Conservation (phyloP, 495 filamentous ascomycete genomes). For the Chaetomium fimeti region DNA sequence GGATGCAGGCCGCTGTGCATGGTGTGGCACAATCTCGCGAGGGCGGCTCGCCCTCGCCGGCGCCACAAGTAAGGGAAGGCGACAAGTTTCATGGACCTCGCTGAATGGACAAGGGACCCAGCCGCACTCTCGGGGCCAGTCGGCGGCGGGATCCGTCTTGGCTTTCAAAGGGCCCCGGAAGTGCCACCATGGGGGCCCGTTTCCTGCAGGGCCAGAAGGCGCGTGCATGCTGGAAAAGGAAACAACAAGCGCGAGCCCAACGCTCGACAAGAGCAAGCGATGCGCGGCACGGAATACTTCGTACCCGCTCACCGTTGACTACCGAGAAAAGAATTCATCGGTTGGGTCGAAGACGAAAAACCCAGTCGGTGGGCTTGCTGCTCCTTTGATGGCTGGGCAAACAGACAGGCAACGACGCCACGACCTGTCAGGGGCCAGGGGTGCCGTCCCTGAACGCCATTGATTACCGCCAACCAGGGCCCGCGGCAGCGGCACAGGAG, state of each 20-base stretch:
- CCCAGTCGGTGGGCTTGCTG: too few species aligned
- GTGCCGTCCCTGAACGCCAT: not conserved
- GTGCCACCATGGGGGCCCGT: too few species aligned
- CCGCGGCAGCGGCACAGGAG: not conserved
- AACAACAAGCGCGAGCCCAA: not conserved
- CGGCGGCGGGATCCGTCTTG: too few species aligned
- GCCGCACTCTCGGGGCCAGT: too few species aligned
- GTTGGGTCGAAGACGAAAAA: too few species aligned
- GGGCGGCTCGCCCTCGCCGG: not conserved
- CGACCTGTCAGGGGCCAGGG: too few species aligned
- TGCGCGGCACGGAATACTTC: too few species aligned
- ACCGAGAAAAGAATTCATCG: too few species aligned
- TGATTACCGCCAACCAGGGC: not conserved
- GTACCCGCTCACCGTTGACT: too few species aligned
- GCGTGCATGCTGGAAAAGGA: not conserved
- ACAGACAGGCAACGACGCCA: too few species aligned
- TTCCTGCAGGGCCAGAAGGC: not conserved
- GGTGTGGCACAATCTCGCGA: conserved; percentile 16
- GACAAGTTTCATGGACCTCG: not conserved
- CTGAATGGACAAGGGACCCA: not conserved
- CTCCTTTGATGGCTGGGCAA: too few species aligned
- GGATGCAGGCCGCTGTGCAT: conserved; percentile 2
- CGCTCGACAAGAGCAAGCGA: not conserved
- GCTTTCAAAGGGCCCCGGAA: too few species aligned
- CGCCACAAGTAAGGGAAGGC: not conserved